These are phyloP conservation scores for Phytophthora pistaciae DNA, from an alignment of 352 stramenopile species.

Conservation along the genomic window DNA sequence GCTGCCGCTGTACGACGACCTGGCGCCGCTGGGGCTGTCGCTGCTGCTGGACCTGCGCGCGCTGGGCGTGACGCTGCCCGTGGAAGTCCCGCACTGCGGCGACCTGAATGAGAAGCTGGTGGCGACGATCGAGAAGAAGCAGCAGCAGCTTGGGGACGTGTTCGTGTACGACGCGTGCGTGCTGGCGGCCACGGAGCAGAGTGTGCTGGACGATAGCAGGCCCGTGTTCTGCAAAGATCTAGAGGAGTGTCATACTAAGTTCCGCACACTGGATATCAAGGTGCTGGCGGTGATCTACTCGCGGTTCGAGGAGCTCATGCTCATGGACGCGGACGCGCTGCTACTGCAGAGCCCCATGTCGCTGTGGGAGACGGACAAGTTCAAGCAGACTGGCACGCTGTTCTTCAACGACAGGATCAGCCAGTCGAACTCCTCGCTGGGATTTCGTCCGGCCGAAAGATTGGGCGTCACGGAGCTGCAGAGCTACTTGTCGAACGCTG, in stretches of 20 bases:
- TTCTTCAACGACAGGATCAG: slow-evolving; percentile 68
- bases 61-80: slow-evolving; percentile 39
- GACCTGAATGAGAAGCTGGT: slow-evolving; percentile 41
- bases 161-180: slow-evolving; percentile 47
- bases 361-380: slow-evolving; percentile 45
- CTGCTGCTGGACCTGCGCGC: slow-evolving; percentile 47
- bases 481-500: slow-evolving; percentile 48
- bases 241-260: slow-evolving; percentile 43
- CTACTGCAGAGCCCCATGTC: slow-evolving; percentile 52
- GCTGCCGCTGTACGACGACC: slow-evolving; percentile 49
- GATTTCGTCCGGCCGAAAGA: slow-evolving; percentile 24
- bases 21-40: slow-evolving; percentile 44
- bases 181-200: slow-evolving; percentile 37
- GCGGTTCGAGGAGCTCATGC: slow-evolving; percentile 60
- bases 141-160: slow-evolving; percentile 29
- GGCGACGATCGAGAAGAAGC: slow-evolving; percentile 29
- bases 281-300: slow-evolving; percentile 50
- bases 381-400: slow-evolving; percentile 45
- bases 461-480: slow-evolving; percentile 41
- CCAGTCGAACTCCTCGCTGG: slow-evolving; percentile 44
- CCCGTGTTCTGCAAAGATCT: slow-evolving; percentile 47
- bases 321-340: slow-evolving; percentile 55
- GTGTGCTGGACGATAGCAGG: slow-evolving; percentile 30
- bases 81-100: slow-evolving; percentile 58
- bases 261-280: slow-evolving; percentile 46